A percentile compares a stretch with the other conserved stretches of the same genome.
These are phyloP conservation scores for Aspergillus cejpii DNA, from an alignment of 2,329 filamentous ascomycete species.

Conservation along the genomic window DNA sequence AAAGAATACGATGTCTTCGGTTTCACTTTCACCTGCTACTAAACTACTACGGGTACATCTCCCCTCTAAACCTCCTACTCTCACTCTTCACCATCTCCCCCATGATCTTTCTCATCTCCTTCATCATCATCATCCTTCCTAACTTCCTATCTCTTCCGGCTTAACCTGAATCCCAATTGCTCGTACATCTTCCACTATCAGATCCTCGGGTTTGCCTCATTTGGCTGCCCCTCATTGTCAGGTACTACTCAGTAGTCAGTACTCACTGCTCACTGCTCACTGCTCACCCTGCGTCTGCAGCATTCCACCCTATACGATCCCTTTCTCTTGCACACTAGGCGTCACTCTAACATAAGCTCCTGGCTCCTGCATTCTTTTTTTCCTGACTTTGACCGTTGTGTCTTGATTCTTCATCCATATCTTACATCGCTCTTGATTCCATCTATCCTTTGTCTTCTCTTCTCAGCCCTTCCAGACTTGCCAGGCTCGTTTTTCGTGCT, in stretches of 20 bases:
- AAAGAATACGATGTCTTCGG: too few species aligned
- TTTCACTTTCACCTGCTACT: too few species aligned
- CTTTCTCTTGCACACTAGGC: not conserved
- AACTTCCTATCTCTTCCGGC: not conserved
- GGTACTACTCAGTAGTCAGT: not conserved
- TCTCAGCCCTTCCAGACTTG: too few species aligned
- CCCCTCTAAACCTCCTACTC: not conserved
- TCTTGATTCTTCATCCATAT: conserved; percentile 7
- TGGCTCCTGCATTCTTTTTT: not conserved
- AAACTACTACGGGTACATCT: too few species aligned
- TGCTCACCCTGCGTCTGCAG: not conserved
- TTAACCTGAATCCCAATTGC: not conserved
- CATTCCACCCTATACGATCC: not conserved
- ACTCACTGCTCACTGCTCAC: too few species aligned
- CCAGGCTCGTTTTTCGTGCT: too few species aligned
- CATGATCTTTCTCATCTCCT: not conserved
- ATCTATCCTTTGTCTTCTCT: not conserved
- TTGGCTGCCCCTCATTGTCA: not conserved
- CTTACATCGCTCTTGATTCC: not conserved
- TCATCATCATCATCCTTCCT: not conserved
- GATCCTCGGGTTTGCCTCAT: not conserved
- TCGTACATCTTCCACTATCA: not conserved
- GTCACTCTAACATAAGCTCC: not conserved
- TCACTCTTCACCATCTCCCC: not conserved
- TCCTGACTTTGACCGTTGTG: not conserved